Evolutionary conservation across 345 rosid genomes (phyloP), one percentile per base, ranked within the genome.

Genomic region (Arabidopsis thaliana): DNA sequence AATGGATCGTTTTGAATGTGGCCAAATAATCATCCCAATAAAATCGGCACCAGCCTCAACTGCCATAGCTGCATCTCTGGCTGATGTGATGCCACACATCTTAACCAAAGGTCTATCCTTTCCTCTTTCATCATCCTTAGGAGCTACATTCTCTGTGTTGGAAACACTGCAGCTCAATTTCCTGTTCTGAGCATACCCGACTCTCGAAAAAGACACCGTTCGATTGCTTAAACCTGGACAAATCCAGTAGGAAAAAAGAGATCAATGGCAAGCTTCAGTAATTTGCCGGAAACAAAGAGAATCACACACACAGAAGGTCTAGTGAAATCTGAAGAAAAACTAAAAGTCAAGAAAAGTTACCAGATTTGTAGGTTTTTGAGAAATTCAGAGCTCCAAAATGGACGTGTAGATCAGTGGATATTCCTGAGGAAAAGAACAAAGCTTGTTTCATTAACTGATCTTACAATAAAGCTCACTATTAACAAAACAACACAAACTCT

Each of bases 21-120:
- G 94, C 94, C 93, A 90, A 48, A 93, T 73, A 76, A 95, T 90
- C 96, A 95, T 95, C 67, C 98, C 98, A 14, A 87, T 86, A 49
- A 85, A 83, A 81, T 87, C 67, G 30, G 97, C 97, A 45, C 96
- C 97, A 55, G 95, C 91, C 85, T 93, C 98, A 65, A 90, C 97
- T 6, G 97, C 98, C 76, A 86, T 73, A 22, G 85, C 88, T 33
- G 97, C 97, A 78, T 93, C 97, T 79, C 62, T 67, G 1, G 90
- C 89, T 28, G 97, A 89, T 57, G 97, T 87, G 36, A 93, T 82
- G 61, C 98, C 97, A 20, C 97, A 89, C 91, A 93, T 93, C 86
- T 93, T 87, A 69, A 93, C 90, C 73, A 86, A 77, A 78, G 90
- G 83, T 59, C 7, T 50, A 49, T 14, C 42, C 73, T 82, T 82